phyloP scores from a whole-genome alignment of 768 basidiomycete genomes.

The Mrakia hoshinonis region DNA sequence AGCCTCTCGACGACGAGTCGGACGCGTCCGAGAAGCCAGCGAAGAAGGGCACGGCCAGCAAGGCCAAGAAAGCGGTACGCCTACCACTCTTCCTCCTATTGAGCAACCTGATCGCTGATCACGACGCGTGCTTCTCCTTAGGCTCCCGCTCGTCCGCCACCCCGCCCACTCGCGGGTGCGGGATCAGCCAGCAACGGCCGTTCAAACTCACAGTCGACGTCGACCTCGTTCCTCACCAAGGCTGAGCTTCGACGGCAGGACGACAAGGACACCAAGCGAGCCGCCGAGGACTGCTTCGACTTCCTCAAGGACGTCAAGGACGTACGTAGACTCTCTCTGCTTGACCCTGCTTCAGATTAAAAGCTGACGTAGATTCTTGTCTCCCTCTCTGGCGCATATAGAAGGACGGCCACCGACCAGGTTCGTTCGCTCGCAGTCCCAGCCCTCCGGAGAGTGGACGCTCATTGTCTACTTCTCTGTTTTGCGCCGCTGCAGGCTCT shows the following conservation, averaged over 20 bases:
- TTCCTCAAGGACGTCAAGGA: slow-evolving; percentile 35
- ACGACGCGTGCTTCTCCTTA: slow-evolving; percentile 25
- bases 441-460: not conserved
- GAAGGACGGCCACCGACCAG: slow-evolving; percentile 72
- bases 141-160: slow-evolving; percentile 33
- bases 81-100: not conserved
- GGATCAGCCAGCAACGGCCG: not conserved
- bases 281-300: slow-evolving; percentile 47
- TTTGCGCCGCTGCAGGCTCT: slow-evolving; percentile 37
- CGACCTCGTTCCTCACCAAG: slow-evolving; percentile 59
- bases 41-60: slow-evolving; percentile 8
- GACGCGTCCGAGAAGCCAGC: not conserved
- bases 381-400: slow-evolving; percentile 59
- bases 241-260: slow-evolving; percentile 68
- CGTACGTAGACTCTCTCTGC: slow-evolving; percentile 25
- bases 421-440: slow-evolving; percentile 35
- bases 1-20: slow-evolving; percentile 7
- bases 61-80: slow-evolving; percentile 9
- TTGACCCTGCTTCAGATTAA: not conserved
- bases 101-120: not conserved
- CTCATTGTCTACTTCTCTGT: not conserved
- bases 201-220: slow-evolving; percentile 17
- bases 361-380: slow-evolving; percentile 43
- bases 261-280: slow-evolving; percentile 74
- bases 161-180: not conserved